Percentiles rank a stretch among this genome's conserved stretches.
These are phyloP conservation scores for Sphaerosporella brunnea DNA, from an alignment of 495 filamentous ascomycete genomes.

Conservation along the genomic window DNA sequence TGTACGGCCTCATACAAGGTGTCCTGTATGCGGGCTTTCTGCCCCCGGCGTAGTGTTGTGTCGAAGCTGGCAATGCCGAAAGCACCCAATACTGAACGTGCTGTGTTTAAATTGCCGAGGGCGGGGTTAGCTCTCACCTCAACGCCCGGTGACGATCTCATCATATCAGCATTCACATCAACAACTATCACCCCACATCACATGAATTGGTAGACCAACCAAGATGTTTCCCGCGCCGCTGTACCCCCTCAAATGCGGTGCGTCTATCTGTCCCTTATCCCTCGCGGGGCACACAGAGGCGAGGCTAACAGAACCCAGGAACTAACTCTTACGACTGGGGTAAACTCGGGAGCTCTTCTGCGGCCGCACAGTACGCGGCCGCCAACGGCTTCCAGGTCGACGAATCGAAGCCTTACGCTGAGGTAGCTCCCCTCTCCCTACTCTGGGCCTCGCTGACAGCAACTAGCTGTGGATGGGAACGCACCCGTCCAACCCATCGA, in stretches of 20 bases:
- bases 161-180: too few relatives aligned
- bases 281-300: conserved; percentile 13
- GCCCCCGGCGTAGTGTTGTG: conserved; percentile 45
- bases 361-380: conserved; percentile 60
- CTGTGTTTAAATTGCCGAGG: too few relatives aligned
- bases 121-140: too few relatives aligned
- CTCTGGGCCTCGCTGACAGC: too few relatives aligned
- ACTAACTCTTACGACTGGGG: conserved; percentile 99
- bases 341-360: conserved; percentile 65
- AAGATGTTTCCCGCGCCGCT: conserved; percentile 58
- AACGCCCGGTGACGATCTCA: too few relatives aligned
- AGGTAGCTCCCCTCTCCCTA: conserved; percentile 42
- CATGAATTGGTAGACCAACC: too few relatives aligned
- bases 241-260: conserved; percentile 83
- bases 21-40: conserved; percentile 82
- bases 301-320: conserved; percentile 39
- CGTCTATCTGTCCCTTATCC: conserved; percentile 1
- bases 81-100: too few relatives aligned
- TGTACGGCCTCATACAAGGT: conserved; percentile 67
- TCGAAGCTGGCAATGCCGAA: too few relatives aligned
- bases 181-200: too few relatives aligned
- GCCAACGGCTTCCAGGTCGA: conserved; percentile 58
- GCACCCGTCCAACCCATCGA: conserved; percentile 86
- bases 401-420: conserved; percentile 70
- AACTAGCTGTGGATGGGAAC: conserved; percentile 93